These are phyloP conservation scores for Aureobasidium sp. DNA, from an alignment of 2,329 filamentous ascomycete genomes.

Conservation along the genomic window DNA sequence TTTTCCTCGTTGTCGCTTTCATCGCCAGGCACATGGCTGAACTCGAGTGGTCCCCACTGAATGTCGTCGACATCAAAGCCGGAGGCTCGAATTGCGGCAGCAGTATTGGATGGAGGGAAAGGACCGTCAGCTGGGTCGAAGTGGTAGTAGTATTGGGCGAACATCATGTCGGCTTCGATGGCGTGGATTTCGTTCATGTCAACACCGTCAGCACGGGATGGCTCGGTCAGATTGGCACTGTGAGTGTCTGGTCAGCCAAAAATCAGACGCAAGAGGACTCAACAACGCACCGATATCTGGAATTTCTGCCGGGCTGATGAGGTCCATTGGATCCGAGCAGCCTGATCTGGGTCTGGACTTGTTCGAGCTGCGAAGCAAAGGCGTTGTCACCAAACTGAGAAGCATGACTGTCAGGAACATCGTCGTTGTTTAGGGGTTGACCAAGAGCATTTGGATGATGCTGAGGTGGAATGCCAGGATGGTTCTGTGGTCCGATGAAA, in stretches of 20 bases:
- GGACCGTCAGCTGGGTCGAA: not conserved
- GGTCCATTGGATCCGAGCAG: not conserved
- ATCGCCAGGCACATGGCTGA: not conserved
- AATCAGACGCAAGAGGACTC: too few relatives aligned
- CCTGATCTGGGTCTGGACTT: not conserved
- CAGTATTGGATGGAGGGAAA: not conserved
- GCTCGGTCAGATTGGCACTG: not conserved
- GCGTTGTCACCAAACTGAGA: not conserved
- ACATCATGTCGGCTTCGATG: not conserved
- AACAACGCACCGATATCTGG: not conserved
- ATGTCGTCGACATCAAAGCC: not conserved
- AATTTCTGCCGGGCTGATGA: not conserved
- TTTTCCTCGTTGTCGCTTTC: not conserved
- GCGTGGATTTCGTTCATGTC: not conserved
- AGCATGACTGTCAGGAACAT: not conserved
- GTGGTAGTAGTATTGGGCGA: constrained; percentile 2
- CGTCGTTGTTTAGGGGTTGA: not conserved
- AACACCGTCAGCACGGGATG: not conserved
- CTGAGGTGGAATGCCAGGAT: not conserved
- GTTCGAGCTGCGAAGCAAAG: not conserved
- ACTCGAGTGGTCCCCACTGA: not conserved
- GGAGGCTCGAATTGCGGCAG: not conserved
- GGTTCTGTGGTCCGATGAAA: not conserved
- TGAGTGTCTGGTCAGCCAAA: not conserved
- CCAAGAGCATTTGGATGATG: not conserved